Base-by-base conservation (phyloP, 2,329 filamentous ascomycete species). In the Talaromyces piceae region DNA sequence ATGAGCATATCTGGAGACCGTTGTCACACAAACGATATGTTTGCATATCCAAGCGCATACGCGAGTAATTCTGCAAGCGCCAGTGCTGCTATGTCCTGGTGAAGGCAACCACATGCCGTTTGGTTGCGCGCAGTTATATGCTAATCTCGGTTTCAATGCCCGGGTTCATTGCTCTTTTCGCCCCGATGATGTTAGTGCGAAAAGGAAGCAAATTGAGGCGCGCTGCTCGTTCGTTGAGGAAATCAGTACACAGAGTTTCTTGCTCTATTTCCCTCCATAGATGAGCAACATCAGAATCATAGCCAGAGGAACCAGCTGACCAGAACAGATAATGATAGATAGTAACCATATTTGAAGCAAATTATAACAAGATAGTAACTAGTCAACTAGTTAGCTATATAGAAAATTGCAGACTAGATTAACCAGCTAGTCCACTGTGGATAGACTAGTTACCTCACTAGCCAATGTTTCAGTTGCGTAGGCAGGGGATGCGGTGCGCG, bases 41-140 rank as follows among this genome's bases (percentile, higher is more conserved):
- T 76, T 77, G 61, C 76, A 76, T 49, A 63, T 74, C n/a, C 69
- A 3, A 73, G 77, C 56, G 70, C 75, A 0, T 78, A 77, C 52
- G 67, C 70, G 18, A 67, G 72, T 23, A 75, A 74, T 52, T 73
- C 75, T 3, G 74, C 68, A 0, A 75, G 72, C 13, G 71, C 73
- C 1, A 62, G 75, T 1, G 70, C 69, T 2, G 73, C 73, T 3
- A 13, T 73, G 68, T 0, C 64, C 75, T 0, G 65, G 73, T 2
- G 66, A 75, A 51, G 76, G 74, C 51, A 56, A 63, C 0, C 65
- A 76, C 20, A 70, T 66, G 9, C 71, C 69, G 0, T 73, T 71
- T 75, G 0, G 70, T 68, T 1, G 66, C 70, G 0, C 63, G 63
- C 39, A 58, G 57, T 59, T 73, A 49, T 73, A 70, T 50, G 49